phyloP scores from a whole-genome alignment of 768 basidiomycete genomes.

The Pleurotus tuber-regium region DNA sequence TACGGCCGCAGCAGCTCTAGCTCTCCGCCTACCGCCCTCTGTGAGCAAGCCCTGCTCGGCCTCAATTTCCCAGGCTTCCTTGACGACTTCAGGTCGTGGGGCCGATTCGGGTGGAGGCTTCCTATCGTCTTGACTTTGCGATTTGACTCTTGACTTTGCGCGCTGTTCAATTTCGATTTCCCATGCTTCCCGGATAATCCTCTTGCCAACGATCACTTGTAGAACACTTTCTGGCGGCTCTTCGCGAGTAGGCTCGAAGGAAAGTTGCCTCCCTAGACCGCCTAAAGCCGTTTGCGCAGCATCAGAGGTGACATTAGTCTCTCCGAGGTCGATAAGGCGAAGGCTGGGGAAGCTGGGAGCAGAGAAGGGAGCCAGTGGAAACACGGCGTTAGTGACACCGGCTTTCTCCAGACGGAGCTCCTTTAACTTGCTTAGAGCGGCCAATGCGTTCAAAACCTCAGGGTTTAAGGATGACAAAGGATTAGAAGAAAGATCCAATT shows the following conservation, averaged over 20 bases:
- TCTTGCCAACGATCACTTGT: constrained; percentile 66
- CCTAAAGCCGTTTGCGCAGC: constrained; percentile 43
- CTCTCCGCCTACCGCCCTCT: constrained; percentile 69
- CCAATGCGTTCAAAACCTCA: constrained; percentile 45
- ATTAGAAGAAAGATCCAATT: constrained; percentile 65
- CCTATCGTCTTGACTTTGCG: constrained; percentile 8
- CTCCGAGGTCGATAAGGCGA: constrained; percentile 60
- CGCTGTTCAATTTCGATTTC: constrained; percentile 71
- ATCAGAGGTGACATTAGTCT: constrained; percentile 56
- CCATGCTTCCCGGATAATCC: constrained; percentile 72
- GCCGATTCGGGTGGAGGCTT: constrained; percentile 7
- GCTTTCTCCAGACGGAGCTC: constrained; percentile 56
- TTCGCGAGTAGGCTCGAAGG: constrained; percentile 52
- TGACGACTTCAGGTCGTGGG: constrained; percentile 33
- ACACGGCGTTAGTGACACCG: constrained; percentile 59
- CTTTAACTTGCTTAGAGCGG: constrained; percentile 47
- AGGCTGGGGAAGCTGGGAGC: constrained; percentile 46
- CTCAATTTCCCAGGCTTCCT: constrained; percentile 80
- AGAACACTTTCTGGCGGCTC: constrained; percentile 51
- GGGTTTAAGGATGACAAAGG: constrained; percentile 47
- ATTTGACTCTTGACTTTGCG: constrained; percentile 35
- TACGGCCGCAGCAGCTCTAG: constrained; percentile 52
- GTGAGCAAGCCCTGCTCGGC: constrained; percentile 73
- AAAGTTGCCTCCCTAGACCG: constrained; percentile 46
- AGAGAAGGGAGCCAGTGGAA: constrained; percentile 40